Evolutionary conservation across 2,329 filamentous ascomycete species (phyloP).

Genomic region (Trichoderma sp.): DNA sequence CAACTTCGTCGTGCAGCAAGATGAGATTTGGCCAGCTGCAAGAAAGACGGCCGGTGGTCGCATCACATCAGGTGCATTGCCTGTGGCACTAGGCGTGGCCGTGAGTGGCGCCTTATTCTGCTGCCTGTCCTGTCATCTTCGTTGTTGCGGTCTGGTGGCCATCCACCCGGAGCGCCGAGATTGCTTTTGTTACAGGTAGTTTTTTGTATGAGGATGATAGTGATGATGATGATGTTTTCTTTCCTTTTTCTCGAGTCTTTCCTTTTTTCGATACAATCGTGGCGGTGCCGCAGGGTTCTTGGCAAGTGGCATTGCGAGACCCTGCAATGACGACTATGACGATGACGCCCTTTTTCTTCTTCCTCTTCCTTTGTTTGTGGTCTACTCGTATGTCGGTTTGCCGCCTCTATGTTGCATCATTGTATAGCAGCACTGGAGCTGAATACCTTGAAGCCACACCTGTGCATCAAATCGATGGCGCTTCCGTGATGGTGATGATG

Average conservation of each 20-base stretch:
- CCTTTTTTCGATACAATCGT: background rate
- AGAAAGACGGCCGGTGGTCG: background rate
- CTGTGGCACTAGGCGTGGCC: background rate
- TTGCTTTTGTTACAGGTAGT: background rate
- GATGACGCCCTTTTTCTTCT: background rate
- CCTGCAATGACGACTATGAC: background rate
- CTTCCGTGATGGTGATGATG: background rate
- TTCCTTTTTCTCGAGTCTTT: background rate
- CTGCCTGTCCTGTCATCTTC: background rate
- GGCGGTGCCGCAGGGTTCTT: background rate
- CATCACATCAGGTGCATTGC: background rate
- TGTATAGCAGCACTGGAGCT: no score
- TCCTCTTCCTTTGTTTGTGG: no score
- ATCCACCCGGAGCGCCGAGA: background rate
- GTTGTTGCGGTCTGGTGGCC: background rate
- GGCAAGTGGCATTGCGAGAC: background rate
- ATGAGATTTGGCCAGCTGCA: background rate
- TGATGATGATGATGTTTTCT: background rate
- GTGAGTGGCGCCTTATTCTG: background rate
- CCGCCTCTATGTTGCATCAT: background rate
- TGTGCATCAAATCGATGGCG: background rate
- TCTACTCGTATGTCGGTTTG: background rate
- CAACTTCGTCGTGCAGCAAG: background rate
- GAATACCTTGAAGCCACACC: background rate
- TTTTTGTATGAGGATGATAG: no score